Evolutionary conservation across 208 protist genomes (phyloP), one percentile per base, ranked within the genome.

Genomic region (Crithidia bombi): DNA sequence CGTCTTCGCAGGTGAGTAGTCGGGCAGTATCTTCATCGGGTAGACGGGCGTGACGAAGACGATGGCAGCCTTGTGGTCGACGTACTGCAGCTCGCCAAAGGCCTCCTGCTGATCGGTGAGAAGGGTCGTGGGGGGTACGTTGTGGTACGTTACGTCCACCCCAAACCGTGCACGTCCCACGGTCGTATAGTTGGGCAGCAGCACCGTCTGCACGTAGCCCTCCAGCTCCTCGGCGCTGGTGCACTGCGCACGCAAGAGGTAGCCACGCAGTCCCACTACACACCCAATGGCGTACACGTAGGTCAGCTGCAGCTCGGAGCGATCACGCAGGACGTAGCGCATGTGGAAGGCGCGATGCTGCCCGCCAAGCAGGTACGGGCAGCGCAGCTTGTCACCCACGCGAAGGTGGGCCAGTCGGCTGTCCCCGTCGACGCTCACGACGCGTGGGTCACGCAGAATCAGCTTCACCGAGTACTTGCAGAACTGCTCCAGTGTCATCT

Each of bases 1-100:
- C 12, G 89, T 93, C 76, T 94, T 89, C 23, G 87, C 87, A 21
- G 91, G 89, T 12, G 89, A 94, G 65, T 91, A 94, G 75, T 96
- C 91, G 1, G 87, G 91, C 26, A 87, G 69, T 14, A 92, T 81
- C 35, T 81, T 79, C 83, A 96, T 91, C 12, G 91, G 87, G 74
- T 94, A 88, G 72, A 94, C 79, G 19, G 91, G 89, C 9, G 92
- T 73, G 2, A 81, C 78, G 65, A 96, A 94, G 56, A 84, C 71
- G 19, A 94, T 75, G 19, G 89, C 87, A 15, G 91, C 91, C 65
- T 93, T 81, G 44, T 87, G 77, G 52, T 96, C 91, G 15, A 86
- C 81, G 76, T 94, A 96, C 47, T 78, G 79, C 51, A 96, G 64
- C 81, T 94, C 87, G 5, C 91, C 91, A 39, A 85, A 92, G 4